Percentiles rank a stretch among this genome's conserved stretches.
Evolutionary conservation across 176 grass and related monocot genomes (phyloP).

Genomic region (Luzula sylvatica): DNA sequence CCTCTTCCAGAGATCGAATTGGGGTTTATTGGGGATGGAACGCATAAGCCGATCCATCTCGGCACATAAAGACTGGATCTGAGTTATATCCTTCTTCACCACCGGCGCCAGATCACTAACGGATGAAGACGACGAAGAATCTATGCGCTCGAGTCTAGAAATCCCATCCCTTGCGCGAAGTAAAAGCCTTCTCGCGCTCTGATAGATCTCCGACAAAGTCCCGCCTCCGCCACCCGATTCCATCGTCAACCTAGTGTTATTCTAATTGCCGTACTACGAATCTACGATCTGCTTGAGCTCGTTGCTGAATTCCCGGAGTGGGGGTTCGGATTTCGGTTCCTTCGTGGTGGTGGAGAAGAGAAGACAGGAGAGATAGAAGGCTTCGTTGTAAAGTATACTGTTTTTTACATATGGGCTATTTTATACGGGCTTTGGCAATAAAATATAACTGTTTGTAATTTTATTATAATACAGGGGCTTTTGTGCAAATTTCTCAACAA

Average conservation of each 20-base stretch:
- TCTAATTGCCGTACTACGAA: too few species aligned
- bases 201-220: slow-evolving; percentile 88
- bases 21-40: slow-evolving; percentile 60
- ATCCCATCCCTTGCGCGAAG: slow-evolving; percentile 56
- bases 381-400: neutral
- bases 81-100: slow-evolving; percentile 50
- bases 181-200: slow-evolving; percentile 64
- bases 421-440: too few species aligned
- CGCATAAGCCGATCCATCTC: slow-evolving; percentile 97
- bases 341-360: neutral
- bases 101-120: slow-evolving; percentile 30
- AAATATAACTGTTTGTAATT: too few species aligned
- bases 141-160: slow-evolving; percentile 54
- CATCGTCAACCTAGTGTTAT: neutral
- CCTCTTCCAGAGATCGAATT: slow-evolving; percentile 98
- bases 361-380: too few species aligned
- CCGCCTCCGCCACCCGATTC: slow-evolving; percentile 42
- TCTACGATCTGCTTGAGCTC: too few species aligned
- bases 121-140: slow-evolving; percentile 47
- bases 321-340: neutral
- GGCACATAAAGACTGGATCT: slow-evolving; percentile 84
- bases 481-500: too few species aligned
- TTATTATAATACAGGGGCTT: too few species aligned
- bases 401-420: too few species aligned
- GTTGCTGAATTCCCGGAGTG: neutral